Conservation (phyloP, 1,139 yeast species). For the Magnusiomyces tetraspermus region DNA sequence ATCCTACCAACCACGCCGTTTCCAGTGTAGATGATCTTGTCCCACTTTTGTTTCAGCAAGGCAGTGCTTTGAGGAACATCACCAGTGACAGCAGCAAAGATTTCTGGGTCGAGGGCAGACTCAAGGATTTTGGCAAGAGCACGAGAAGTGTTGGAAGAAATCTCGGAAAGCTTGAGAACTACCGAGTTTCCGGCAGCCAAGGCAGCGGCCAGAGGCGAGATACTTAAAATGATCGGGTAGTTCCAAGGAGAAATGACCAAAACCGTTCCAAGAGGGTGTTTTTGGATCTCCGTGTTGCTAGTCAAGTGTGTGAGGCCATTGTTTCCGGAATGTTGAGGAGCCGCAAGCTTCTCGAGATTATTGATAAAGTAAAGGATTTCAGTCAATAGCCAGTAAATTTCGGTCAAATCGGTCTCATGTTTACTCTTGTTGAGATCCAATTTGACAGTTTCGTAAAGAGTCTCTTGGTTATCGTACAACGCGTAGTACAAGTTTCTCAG, state of each 20-base stretch:
- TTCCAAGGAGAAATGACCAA: constrained; percentile 79
- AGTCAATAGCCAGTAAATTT: constrained; percentile 41
- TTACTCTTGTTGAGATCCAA: constrained; percentile 58
- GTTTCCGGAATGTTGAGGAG: constrained; percentile 35
- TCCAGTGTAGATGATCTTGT: constrained; percentile 84
- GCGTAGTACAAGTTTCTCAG: constrained; percentile 62
- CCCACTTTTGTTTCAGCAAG: constrained; percentile 60
- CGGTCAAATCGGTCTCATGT: constrained; percentile 54
- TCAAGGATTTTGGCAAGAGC: constrained; percentile 49
- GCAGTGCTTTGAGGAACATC: constrained; percentile 59
- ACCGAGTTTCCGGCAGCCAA: constrained; percentile 83
- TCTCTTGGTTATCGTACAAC: constrained; percentile 49
- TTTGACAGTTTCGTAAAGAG: constrained; percentile 48
- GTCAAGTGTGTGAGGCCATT: constrained; percentile 31
- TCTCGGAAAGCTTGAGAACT: constrained; percentile 71
- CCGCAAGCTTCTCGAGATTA: constrained; percentile 52
- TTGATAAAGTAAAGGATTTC: constrained; percentile 57
- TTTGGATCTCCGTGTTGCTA: constrained; percentile 45
- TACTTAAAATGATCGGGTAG: constrained; percentile 61
- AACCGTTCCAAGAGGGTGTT: constrained; percentile 67
- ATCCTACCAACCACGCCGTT: constrained; percentile 66
- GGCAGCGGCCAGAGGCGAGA: constrained; percentile 69
- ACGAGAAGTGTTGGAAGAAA: constrained; percentile 53
- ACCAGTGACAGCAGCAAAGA: constrained; percentile 62
- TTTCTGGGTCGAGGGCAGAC: constrained; percentile 44